Evolutionary conservation across 2,329 filamentous ascomycete genomes (phyloP).

Genomic region (Fusarium poae): DNA sequence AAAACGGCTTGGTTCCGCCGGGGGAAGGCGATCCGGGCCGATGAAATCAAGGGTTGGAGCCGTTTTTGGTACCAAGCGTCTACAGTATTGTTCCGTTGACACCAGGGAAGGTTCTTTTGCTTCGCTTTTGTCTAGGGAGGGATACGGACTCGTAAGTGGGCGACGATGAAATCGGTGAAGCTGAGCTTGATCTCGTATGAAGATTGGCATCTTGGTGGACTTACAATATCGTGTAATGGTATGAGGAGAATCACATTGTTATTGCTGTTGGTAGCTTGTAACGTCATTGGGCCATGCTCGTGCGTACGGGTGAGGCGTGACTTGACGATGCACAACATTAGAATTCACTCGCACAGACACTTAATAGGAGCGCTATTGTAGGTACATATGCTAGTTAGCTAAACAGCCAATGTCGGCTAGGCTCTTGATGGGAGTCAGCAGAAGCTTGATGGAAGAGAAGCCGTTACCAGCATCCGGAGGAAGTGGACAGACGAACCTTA

Average conservation of each 20-base stretch:
- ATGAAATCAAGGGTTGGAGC: constrained; percentile 45
- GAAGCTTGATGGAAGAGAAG: constrained; percentile 37
- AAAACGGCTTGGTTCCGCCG: constrained; percentile 40
- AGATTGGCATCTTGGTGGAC: background rate
- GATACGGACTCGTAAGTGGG: constrained; percentile 12
- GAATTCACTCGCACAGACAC: constrained; percentile 36
- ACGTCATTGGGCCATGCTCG: constrained; percentile 26
- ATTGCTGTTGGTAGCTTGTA: background rate
- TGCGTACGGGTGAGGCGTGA: constrained; percentile 42
- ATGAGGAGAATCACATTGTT: background rate
- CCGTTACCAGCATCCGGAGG: constrained; percentile 18
- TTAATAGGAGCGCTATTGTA: constrained; percentile 33
- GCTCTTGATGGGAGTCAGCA: constrained; percentile 20
- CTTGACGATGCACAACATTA: constrained; percentile 44
- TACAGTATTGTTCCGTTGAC: constrained; percentile 28
- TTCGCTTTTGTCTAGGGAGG: constrained; percentile 33
- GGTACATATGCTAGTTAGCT: background rate
- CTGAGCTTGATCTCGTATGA: background rate
- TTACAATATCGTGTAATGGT: constrained; percentile 1
- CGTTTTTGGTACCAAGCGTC: constrained; percentile 44
- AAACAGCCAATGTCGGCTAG: constrained; percentile 8
- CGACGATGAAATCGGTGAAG: constrained; percentile 32
- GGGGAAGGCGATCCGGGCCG: constrained; percentile 50
- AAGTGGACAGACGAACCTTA: constrained; percentile 2
- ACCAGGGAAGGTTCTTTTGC: constrained; percentile 38